phyloP scores from a whole-genome alignment of 257 asterid species.

The Dorcoceras hygrometricum region DNA sequence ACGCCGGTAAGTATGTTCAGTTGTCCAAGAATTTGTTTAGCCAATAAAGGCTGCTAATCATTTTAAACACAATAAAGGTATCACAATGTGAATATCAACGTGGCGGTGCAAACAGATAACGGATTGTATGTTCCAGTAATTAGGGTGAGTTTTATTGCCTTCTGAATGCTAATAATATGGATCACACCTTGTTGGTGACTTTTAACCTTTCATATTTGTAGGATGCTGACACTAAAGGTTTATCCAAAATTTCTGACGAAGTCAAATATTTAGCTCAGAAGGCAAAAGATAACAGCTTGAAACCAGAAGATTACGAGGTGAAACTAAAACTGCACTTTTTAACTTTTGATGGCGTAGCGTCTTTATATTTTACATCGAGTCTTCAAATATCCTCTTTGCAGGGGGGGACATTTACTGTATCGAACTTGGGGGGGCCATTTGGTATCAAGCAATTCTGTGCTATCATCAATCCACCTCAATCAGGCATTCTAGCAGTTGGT shows the following conservation, averaged over 20 bases:
- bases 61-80: conserved; percentile 45
- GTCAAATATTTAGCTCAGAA: conserved; percentile 77
- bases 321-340: conserved; percentile 4
- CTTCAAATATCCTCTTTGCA: conserved; percentile 27
- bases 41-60: conserved; percentile 4
- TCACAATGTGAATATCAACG: conserved; percentile 78
- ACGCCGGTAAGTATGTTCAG: conserved; percentile 82
- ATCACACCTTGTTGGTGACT: not conserved
- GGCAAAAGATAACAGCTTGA: conserved; percentile 83
- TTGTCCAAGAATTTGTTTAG: conserved; percentile 12
- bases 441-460: conserved; percentile 99
- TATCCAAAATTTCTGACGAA: conserved; percentile 77
- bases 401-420: conserved; percentile 97
- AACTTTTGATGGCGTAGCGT: conserved; percentile 21
- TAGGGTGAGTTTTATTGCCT: conserved; percentile 42
- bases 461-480: conserved; percentile 92
- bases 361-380: not conserved
- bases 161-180: too few species aligned
- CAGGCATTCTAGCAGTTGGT: conserved; percentile 94
- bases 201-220: conserved; percentile 32
- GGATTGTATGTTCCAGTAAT: conserved; percentile 89
- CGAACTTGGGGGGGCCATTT: conserved; percentile 94
- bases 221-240: conserved; percentile 98
- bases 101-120: conserved; percentile 97
- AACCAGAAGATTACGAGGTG: conserved; percentile 96